Evolutionary conservation across 164 flowering plant species (phyloP), one percentile per base, ranked within the genome.

Genomic region (Stephania japonica): DNA sequence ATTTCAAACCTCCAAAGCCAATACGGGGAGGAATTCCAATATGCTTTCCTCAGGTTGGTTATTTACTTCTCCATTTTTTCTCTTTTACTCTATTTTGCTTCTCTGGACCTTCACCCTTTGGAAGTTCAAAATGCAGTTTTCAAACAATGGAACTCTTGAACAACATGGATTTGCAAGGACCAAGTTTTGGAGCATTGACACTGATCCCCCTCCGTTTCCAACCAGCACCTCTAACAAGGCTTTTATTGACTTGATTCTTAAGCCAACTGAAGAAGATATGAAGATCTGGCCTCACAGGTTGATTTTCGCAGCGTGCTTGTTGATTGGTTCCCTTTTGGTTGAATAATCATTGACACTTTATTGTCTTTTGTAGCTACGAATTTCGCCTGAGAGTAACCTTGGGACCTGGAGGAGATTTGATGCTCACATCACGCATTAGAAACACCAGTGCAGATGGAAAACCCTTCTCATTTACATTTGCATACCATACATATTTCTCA

Each of bases 11-110:
- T 76, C 97, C 93, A 59, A 94, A 94, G 83, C 80, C 98, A 63
- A 92, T 94, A 73, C 96, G 96, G 61, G 99, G 99, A 50, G 98
- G 99, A 53, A 94, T 94, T 75, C 99, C 99, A 32, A 86, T 94
- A 70, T 94, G 98, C 86, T 94, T 94, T 77, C 98, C 99, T 69
- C 99, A 94, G 75, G 99, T 91, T 82, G 78, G 87, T 82, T 63
- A 70, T 77, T 68, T 27, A 64, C 13, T 10, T 23, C 72, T 38
- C 72, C 23, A 25, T 49, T n/a, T 10, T 74, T 62, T 75, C 53
- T 75, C 14, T 53, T 71, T 61, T 65, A 4, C 59, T 68, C 44
- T 67, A 49, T 10, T 75, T 59, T 19, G 65, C 38, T 70, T 47
- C 44, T 47, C 44, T 50, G 70, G n/a, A 59, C 64, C 21, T 63